These are phyloP conservation scores for Penicillium cataractarum DNA, from an alignment of 495 filamentous ascomycete species.

Conservation along the genomic window DNA sequence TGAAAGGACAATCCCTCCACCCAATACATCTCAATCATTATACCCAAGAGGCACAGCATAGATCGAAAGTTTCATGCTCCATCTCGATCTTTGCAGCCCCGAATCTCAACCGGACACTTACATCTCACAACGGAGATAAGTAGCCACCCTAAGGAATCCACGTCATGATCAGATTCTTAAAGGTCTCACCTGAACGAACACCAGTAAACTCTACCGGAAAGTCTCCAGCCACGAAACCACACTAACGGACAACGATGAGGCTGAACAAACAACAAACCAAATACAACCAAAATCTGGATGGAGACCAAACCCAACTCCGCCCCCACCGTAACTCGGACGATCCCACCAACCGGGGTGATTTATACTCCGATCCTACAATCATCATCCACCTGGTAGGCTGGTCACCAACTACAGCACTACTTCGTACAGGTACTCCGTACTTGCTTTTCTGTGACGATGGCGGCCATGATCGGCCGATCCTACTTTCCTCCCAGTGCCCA, in stretches of 20 bases:
- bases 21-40: not conserved
- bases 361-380: conserved; percentile 8
- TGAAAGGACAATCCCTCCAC: not conserved
- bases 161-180: no score
- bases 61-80: not conserved
- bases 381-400: not conserved
- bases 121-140: not conserved
- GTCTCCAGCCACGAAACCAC: not conserved
- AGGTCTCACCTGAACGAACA: not conserved
- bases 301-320: not conserved
- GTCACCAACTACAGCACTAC: not conserved
- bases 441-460: not conserved
- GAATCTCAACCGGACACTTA: not conserved
- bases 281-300: not conserved
- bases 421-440: no score
- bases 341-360: conserved; percentile 8
- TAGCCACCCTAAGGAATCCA: not conserved
- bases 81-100: not conserved
- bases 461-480: conserved; percentile 21
- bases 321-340: conserved; percentile 1
- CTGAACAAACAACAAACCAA: not conserved
- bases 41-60: not conserved
- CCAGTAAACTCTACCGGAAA: conserved; percentile 1
- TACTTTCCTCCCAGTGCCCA: not conserved
- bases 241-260: not conserved